Evolutionary conservation across 2,329 filamentous ascomycete genomes (phyloP), one percentile per base, ranked within the genome.

Genomic region (Ustulina deusta): DNA sequence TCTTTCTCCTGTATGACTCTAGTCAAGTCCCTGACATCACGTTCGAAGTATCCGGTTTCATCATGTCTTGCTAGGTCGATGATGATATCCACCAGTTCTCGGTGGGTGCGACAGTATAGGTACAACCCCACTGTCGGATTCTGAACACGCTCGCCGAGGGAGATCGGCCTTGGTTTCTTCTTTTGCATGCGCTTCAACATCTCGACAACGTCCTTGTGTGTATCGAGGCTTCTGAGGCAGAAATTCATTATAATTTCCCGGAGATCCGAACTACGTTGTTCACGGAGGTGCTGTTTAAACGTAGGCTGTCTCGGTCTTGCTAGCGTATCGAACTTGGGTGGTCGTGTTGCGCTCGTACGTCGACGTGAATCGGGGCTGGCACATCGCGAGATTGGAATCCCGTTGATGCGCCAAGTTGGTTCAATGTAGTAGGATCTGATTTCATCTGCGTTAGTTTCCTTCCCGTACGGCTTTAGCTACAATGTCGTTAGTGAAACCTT

Each of bases 221-320:
- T 56, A 13, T 68, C 48, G 7, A 63, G 40, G 22, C 15, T 67
- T 27, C 60, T 67, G 15, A 71, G 64, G 38, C 62, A 69, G 15
- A 44, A 22, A 15, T 71, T 71, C 69, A 71, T 71, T 17, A 71
- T 71, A 20, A 71, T 60, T 36, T 71, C 69, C 17, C 69, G 61
- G 0, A 71, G 69, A 5, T 71, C 67, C 2, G 67, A 61, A 20
- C 49, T 48, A 6, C 32, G 34, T 9, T 69, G 40, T n/a, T 27
- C 34, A 22, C 32, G 52, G 7, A 69, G 51, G 27, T 17, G 27
- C 20, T 63, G 58, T 27, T 58, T 55, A 29, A 70, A 52, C 1
- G 49, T 44, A 32, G 44, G 10, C 29, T 42, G 42, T 25, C 27
- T 44, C 17, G 27, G 27, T 48, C 20, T 42, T 29, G 22, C 9